A percentile compares a stretch with the other conserved stretches of the same genome.
phyloP scores from a whole-genome alignment of 345 rosid genomes.

The Aquilaria yunnanensis region DNA sequence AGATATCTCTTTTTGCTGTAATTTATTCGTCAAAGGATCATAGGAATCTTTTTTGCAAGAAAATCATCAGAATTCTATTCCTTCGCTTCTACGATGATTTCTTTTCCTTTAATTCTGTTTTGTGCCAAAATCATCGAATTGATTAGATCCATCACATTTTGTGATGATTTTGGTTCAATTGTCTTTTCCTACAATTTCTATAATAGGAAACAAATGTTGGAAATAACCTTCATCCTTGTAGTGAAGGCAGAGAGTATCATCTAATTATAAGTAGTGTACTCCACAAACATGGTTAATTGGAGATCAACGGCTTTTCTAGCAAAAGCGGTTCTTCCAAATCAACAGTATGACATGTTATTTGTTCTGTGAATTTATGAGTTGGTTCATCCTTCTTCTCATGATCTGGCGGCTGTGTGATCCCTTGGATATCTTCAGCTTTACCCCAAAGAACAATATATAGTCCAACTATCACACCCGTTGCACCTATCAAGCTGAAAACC shows the following conservation, averaged over 20 bases:
- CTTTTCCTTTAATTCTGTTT: neutral
- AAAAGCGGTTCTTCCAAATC: slow-evolving; percentile 49
- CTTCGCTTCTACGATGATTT: neutral
- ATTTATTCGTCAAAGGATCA: no score
- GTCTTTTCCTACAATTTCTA: no score
- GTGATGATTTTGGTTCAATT: no score
- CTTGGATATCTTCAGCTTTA: slow-evolving; percentile 42
- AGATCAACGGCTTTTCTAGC: no score
- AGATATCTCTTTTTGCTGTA: no score
- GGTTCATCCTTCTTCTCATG: slow-evolving; percentile 16
- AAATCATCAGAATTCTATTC: no score
- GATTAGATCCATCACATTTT: slow-evolving; percentile 15
- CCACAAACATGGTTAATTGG: no score
- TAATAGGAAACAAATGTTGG: no score
- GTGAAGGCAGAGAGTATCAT: no score
- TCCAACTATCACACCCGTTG: slow-evolving; percentile 40
- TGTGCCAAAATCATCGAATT: neutral
- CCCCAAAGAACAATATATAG: slow-evolving; percentile 59
- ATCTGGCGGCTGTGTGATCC: slow-evolving; percentile 13
- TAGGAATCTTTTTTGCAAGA: no score
- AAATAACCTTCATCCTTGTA: no score
- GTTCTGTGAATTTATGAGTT: slow-evolving; percentile 29
- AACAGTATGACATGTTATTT: slow-evolving; percentile 9
- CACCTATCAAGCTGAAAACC: slow-evolving; percentile 47
- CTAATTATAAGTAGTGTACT: no score